Percentiles rank a stretch among this genome's conserved stretches.
Evolutionary conservation across 2,329 filamentous ascomycete species (phyloP).

Genomic region (Fusarium goolgardi): DNA sequence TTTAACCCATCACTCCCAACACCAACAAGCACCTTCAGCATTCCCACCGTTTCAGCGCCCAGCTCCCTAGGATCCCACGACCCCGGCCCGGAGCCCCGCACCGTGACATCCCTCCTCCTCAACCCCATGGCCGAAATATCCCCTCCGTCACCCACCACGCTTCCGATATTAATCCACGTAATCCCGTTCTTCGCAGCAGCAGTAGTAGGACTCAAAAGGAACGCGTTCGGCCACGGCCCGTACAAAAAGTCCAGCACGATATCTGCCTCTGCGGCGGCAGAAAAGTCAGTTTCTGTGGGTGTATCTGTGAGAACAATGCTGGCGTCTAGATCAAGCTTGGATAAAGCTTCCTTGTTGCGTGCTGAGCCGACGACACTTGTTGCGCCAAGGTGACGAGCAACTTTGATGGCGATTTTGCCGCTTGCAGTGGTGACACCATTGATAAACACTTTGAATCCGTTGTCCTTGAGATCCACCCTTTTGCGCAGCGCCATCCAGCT

Average conservation of each 20-base stretch:
- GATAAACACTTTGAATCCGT: conserved; percentile 59
- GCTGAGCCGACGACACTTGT: conserved; percentile 63
- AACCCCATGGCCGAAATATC: conserved; percentile 58
- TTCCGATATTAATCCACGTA: conserved; percentile 66
- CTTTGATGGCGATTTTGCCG: conserved; percentile 61
- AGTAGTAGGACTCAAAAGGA: conserved; percentile 56
- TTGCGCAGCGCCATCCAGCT: conserved; percentile 68
- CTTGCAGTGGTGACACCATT: conserved; percentile 65
- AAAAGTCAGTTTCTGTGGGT: conserved; percentile 59
- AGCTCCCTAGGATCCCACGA: conserved; percentile 53
- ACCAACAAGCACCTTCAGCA: conserved; percentile 45
- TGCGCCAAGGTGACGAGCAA: conserved; percentile 62
- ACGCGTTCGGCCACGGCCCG: conserved; percentile 57
- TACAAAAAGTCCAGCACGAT: conserved; percentile 69
- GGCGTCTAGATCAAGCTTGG: conserved; percentile 58
- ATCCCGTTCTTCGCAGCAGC: conserved; percentile 53
- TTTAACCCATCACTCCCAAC: conserved; percentile 38
- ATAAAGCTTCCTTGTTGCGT: conserved; percentile 58
- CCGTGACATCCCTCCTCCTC: conserved; percentile 61
- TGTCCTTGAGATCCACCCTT: conserved; percentile 54
- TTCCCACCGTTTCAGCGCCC: conserved; percentile 38
- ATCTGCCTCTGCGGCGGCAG: conserved; percentile 59
- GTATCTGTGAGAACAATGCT: conserved; percentile 57
- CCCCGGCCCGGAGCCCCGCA: conserved; percentile 60
- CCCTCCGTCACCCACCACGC: conserved; percentile 55